Evolutionary conservation across 495 filamentous ascomycete genomes (phyloP).

Genomic region (Podospora pseudoanserina): DNA sequence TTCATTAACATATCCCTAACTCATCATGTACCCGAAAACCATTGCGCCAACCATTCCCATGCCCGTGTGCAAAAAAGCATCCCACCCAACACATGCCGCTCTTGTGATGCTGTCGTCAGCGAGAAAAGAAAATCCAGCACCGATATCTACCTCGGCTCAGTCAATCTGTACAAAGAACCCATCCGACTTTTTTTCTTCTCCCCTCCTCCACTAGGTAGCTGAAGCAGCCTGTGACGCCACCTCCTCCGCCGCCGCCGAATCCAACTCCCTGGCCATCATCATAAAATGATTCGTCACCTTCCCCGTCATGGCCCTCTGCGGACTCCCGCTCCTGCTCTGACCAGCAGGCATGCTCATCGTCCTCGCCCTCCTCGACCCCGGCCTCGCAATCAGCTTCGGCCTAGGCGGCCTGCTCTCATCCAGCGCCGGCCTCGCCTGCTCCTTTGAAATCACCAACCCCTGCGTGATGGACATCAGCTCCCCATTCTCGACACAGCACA

Average conservation of each 20-base stretch:
- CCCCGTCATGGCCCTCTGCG: neutral
- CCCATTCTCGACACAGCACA: slow-evolving; percentile 37
- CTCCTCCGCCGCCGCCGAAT: neutral
- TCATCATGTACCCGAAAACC: neutral
- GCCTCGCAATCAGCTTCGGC: slow-evolving; percentile 21
- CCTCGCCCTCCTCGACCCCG: slow-evolving; percentile 27
- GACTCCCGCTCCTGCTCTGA: slow-evolving; percentile 17
- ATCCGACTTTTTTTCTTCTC: neutral
- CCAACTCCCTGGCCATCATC: neutral
- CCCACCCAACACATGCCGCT: neutral
- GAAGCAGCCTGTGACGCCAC: neutral
- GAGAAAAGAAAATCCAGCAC: neutral
- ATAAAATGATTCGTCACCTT: neutral
- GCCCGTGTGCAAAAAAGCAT: neutral
- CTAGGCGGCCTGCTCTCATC: slow-evolving; percentile 29
- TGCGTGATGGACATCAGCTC: slow-evolving; percentile 38
- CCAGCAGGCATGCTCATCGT: slow-evolving; percentile 30
- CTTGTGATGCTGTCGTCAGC: neutral
- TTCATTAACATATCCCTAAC: neutral
- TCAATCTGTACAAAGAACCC: neutral
- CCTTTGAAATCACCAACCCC: slow-evolving; percentile 37
- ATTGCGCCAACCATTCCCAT: neutral
- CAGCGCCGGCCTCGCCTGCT: slow-evolving; percentile 35
- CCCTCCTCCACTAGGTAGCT: neutral
- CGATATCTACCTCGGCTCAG: neutral